phyloP scores from a whole-genome alignment of 1,139 yeast species.

The Kodamaea sp. region DNA sequence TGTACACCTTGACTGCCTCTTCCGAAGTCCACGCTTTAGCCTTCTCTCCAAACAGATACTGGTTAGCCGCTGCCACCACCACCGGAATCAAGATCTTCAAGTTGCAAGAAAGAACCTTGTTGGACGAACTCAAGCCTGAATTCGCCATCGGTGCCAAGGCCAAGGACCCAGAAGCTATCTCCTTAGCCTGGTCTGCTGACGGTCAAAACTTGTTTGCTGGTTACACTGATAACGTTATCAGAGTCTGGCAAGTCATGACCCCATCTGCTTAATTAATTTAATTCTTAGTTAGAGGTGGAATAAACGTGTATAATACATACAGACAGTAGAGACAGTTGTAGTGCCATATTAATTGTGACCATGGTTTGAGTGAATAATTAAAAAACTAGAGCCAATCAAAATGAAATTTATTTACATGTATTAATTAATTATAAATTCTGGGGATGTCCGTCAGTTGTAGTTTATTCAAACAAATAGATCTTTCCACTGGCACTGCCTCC shows the following conservation, averaged over 20 bases:
- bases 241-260: conserved; percentile 99
- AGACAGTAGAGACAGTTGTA: no score
- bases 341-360: conserved; percentile 1
- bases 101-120: conserved; percentile 92
- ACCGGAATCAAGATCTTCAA: conserved; percentile 98
- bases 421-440: no score
- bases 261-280: conserved; percentile 57
- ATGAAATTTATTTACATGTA: no score
- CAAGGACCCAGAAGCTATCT: conserved; percentile 97
- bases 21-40: conserved; percentile 98
- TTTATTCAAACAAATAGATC: conserved; percentile 56
- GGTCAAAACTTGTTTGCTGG: conserved; percentile 99
- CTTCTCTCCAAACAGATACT: conserved; percentile 99
- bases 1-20: conserved; percentile 94
- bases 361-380: not conserved
- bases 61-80: conserved; percentile 99
- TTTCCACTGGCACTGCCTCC: conserved; percentile 98
- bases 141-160: conserved; percentile 87
- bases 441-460: no score
- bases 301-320: conserved; percentile 10
- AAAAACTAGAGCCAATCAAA: not conserved
- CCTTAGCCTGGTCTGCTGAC: conserved; percentile 99
- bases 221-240: conserved; percentile 98
- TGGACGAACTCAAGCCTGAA: conserved; percentile 99
- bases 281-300: no score